Evolutionary conservation across 2,329 filamentous ascomycete species (phyloP).

Genomic region (Stemphylium beticola): DNA sequence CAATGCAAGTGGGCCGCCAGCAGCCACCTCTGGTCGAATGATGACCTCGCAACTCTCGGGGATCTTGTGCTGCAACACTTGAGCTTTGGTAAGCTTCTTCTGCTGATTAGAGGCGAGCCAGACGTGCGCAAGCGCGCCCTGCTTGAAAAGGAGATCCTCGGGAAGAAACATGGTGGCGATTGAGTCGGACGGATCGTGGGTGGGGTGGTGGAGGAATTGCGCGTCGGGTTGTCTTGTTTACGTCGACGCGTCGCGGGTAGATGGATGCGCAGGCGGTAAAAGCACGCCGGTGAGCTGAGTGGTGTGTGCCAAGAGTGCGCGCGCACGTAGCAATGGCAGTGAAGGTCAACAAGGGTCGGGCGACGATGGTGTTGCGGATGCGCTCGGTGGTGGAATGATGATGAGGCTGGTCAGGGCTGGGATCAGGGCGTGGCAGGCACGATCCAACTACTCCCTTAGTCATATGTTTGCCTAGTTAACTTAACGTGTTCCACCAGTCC

Average conservation of each 20-base stretch:
- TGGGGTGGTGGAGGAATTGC: slow-evolving; percentile 22
- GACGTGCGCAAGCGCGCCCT: slow-evolving; percentile 93
- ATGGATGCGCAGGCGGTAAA: slow-evolving; percentile 30
- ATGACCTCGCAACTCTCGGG: slow-evolving; percentile 95
- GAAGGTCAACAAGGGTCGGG: slow-evolving; percentile 17
- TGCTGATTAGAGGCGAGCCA: slow-evolving; percentile 98
- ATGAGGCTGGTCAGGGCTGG: slow-evolving; percentile 18
- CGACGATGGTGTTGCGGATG: slow-evolving; percentile 31
- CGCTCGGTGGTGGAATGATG: slow-evolving; percentile 27
- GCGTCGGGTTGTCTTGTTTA: slow-evolving; percentile 39
- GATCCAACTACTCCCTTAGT: slow-evolving; percentile 12
- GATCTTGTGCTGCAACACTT: slow-evolving; percentile 93
- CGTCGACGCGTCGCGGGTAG: slow-evolving; percentile 39
- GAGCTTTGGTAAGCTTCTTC: slow-evolving; percentile 96
- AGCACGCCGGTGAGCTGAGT: slow-evolving; percentile 29
- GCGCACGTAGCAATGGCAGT: slow-evolving; percentile 31
- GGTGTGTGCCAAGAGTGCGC: slow-evolving; percentile 24
- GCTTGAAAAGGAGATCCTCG: slow-evolving; percentile 93
- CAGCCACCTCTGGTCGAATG: slow-evolving; percentile 69
- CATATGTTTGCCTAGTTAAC: not conserved
- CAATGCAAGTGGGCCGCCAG: slow-evolving; percentile 89
- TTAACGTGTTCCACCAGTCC: no score
- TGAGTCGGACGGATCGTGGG: slow-evolving; percentile 13
- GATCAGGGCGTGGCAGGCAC: slow-evolving; percentile 10
- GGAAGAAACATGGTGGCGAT: slow-evolving; percentile 86